Evolutionary conservation across 2,329 filamentous ascomycete species (phyloP), one percentile per base, ranked within the genome.

Genomic region (Didymella arachidicola): DNA sequence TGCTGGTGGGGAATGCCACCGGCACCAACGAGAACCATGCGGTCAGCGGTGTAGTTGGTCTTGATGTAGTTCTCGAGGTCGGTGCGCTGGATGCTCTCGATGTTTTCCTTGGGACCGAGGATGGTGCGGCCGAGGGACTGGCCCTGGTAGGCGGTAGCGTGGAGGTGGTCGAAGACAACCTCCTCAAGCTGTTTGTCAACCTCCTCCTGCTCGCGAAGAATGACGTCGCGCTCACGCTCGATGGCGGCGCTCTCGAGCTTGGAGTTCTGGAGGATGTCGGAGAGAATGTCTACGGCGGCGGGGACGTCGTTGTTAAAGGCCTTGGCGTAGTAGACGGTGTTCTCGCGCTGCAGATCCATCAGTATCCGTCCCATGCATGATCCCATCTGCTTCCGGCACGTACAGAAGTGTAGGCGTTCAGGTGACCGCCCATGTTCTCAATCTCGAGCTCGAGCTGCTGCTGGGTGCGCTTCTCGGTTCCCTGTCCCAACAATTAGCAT

Each of bases 141-240:
- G 78, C 89, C 86, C 84, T 97, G 93, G 88, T 92, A 99, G 74
- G 95, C 96, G 71, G 95, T 99, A 75, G 95, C 94, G 82, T 99
- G 95, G 60, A 99, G 86, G 82, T 99, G 95, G 83, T 99, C 95
- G 76, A 99, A 99, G 61, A 99, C 96, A 69, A 99, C 95, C 83
- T 99, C 95, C 84, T 99, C 96, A 59, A 98, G 85, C 84, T 98
- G 94, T 88, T 99, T 99, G 87, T 99, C 95, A 69, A 99, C 96
- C 86, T 99, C 95, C 83, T 99, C 95, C 74, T 96, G 95, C 83
- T 99, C 95, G 76, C 95, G 90, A 74, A 99, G 88, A 78, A 99
- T 99, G 77, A 99, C 96, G 82, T 97, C 94, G 78, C 95, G 91
- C 86, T 99, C 95, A 71, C 96, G 91, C 86, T 99, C 93, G 77